A percentile compares a stretch with the other conserved stretches of the same genome.
Conservation (phyloP, 179 eudicot species). For the Spinacia oleracea region DNA sequence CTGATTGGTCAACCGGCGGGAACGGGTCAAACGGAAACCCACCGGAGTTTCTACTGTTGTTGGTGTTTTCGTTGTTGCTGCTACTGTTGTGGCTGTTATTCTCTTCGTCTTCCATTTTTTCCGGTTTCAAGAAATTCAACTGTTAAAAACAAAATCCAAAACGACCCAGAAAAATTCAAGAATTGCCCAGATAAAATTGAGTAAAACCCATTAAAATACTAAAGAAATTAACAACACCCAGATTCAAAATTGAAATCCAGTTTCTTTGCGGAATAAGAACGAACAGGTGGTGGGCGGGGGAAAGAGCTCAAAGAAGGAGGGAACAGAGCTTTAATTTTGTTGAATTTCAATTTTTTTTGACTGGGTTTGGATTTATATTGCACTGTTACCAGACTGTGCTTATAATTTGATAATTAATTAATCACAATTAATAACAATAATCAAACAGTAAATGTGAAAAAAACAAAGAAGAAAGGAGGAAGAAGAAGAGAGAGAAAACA, state of each 20-base stretch:
- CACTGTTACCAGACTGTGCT: slow-evolving; percentile 2
- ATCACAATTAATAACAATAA: not conserved
- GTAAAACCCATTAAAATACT: slow-evolving; percentile 13
- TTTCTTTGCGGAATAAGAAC: not conserved
- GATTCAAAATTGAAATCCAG: not conserved
- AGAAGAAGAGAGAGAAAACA: slow-evolving; percentile 29
- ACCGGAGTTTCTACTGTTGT: not conserved
- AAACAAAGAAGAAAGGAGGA: not conserved
- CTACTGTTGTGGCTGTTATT: slow-evolving; percentile 4
- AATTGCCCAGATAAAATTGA: slow-evolving; percentile 12
- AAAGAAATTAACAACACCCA: too few relatives aligned
- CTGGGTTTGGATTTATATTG: slow-evolving; percentile 20
- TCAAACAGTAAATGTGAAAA: not conserved
- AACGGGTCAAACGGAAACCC: slow-evolving; percentile 11
- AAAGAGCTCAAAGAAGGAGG: not conserved
- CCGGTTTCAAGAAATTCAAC: not conserved
- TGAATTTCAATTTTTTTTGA: slow-evolving; percentile 4
- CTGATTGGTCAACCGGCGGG: slow-evolving; percentile 25
- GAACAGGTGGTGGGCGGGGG: slow-evolving; percentile 23
- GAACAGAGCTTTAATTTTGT: not conserved
- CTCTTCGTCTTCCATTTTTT: slow-evolving; percentile 12
- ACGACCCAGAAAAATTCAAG: slow-evolving; percentile 18
- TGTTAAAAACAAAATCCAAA: not conserved
- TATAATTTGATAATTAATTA: not conserved
- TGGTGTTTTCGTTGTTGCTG: not conserved